These are phyloP conservation scores for Pezizomycotina sp. DNA, from an alignment of 2,329 filamentous ascomycete species.

Conservation along the genomic window DNA sequence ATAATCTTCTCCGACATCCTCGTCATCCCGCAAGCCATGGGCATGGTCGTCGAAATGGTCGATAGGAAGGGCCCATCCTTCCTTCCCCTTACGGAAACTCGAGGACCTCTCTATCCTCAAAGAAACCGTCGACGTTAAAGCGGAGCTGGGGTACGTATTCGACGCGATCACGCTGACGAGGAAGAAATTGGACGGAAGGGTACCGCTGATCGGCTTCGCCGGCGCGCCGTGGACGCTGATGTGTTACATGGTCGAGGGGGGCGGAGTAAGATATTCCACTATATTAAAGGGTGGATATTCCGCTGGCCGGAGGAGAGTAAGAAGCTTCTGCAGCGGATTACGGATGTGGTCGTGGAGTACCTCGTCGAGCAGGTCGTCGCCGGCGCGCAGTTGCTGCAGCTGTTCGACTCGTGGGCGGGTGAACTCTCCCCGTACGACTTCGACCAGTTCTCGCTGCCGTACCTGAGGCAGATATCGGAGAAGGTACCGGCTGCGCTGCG, in stretches of 20 bases:
- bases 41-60: constrained; percentile 97
- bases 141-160: constrained; percentile 86
- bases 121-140: constrained; percentile 64
- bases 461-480: constrained; percentile 65
- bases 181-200: constrained; percentile 69
- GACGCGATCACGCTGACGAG: constrained; percentile 83
- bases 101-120: constrained; percentile 67
- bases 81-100: constrained; percentile 62
- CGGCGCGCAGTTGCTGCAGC: constrained; percentile 78
- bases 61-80: constrained; percentile 96
- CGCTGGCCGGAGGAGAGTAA: constrained; percentile 68
- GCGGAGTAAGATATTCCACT: constrained; percentile 83
- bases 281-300: constrained; percentile 95
- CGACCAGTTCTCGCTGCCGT: constrained; percentile 70
- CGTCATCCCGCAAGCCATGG: constrained; percentile 93
- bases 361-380: constrained; percentile 81
- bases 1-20: constrained; percentile 99
- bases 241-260: constrained; percentile 98
- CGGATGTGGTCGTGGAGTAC: constrained; percentile 88
- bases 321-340: constrained; percentile 71
- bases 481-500: constrained; percentile 58
- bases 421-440: constrained; percentile 77
- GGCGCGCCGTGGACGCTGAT: constrained; percentile 92
- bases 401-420: constrained; percentile 96
- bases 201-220: constrained; percentile 90